Base-by-base conservation (phyloP, 2,329 filamentous ascomycete species). In the Domatiomyces catenatus region DNA sequence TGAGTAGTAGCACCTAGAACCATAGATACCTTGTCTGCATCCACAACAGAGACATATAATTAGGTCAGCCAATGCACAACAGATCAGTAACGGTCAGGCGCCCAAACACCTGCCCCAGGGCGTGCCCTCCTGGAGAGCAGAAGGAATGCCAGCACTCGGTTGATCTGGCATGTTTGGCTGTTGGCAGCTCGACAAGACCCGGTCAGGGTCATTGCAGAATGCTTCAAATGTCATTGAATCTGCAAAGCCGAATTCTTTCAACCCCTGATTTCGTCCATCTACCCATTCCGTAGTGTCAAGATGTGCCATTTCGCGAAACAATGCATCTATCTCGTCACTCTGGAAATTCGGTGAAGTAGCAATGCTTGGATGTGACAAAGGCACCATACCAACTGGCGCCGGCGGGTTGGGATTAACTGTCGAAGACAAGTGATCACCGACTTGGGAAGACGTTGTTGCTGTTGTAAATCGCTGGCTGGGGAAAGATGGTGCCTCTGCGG, bases 261-360 rank as follows among this genome's bases (percentile, higher is more conserved):
- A 56, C 0, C 63, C 66, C 20, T 67, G 66, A 54, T 68, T 64
- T 46, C 68, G 65, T 50, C 62, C 68, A 26, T 57, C 65, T 1
- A 67, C 61, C 68, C 68, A 70, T 49, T 70, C 67, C 22, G 66
- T 70, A 4, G 67, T 70, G 51, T 70, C 68, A 5, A 71, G 62
- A 57, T 71, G 67, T 32, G 68, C 68, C 46, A 71, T 62, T 44
- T 71, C 68, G 51, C 69, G 66, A 56, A 71, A 71, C 26, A 71
- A 67, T 6, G 67, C 66, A 50, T 71, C 69, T 15, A 71, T 59
- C 32, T 69, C 66, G 42, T 63, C 58, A 6, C 57, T 57, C 10
- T 56, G 45, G 32, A 59, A 60, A 48, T 54, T 58, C n/a, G 57
- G 57, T 20, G 57, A 56, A n/a, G 57, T 55, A 20, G 50, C 43